Conservation (phyloP, 2,329 filamentous ascomycete genomes). For the Coniosporium tulheliwenetii region DNA sequence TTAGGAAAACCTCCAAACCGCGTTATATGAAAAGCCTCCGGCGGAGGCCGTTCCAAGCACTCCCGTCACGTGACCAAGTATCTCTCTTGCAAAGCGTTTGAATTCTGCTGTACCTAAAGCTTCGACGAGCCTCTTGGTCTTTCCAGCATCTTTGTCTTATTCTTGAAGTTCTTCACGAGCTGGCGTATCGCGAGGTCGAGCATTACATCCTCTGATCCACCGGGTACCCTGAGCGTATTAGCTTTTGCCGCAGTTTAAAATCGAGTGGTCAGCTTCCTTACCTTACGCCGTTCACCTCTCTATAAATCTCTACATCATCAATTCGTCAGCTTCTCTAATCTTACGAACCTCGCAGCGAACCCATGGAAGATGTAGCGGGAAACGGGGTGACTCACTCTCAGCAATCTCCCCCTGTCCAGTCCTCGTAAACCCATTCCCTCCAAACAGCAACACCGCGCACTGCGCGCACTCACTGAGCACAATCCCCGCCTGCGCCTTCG, state of each 20-base stretch:
- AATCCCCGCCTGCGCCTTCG: slow-evolving; percentile 57
- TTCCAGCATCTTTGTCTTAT: slow-evolving; percentile 38
- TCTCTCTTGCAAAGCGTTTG: too few relatives aligned
- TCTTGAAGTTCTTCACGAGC: slow-evolving; percentile 52
- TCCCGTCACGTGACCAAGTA: too few relatives aligned
- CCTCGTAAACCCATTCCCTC: slow-evolving; percentile 57
- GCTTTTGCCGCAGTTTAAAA: too few relatives aligned
- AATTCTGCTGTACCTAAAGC: slow-evolving; percentile 8
- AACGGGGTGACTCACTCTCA: slow-evolving; percentile 39
- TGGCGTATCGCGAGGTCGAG: slow-evolving; percentile 55
- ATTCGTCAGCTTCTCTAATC: background rate
- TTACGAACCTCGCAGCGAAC: background rate
- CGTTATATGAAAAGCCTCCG: too few relatives aligned
- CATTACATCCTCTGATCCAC: slow-evolving; percentile 59
- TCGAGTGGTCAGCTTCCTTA: too few relatives aligned
- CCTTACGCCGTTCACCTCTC: slow-evolving; percentile 41
- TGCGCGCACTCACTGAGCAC: slow-evolving; percentile 58
- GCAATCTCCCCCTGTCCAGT: slow-evolving; percentile 55
- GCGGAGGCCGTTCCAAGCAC: too few relatives aligned
- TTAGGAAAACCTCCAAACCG: too few relatives aligned
- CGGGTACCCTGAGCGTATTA: slow-evolving; percentile 16
- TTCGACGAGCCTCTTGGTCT: slow-evolving; percentile 25
- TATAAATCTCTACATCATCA: slow-evolving; percentile 35
- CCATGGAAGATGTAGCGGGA: background rate
- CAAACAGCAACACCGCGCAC: slow-evolving; percentile 54